phyloP scores from a whole-genome alignment of 805 yeast genomes.

The Candida manassasensis region DNA sequence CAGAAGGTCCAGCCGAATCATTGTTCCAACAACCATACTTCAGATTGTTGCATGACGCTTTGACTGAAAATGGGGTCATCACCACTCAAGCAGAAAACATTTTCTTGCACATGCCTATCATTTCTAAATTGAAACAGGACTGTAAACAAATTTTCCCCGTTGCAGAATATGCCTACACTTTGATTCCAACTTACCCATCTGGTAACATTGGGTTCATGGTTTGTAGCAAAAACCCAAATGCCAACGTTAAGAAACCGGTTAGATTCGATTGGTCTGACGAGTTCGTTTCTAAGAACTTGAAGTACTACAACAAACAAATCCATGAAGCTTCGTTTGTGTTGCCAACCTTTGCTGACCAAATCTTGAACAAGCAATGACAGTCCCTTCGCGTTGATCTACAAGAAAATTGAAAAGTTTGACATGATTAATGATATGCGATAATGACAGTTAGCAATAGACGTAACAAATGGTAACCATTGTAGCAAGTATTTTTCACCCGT shows the following conservation, averaged over 20 bases:
- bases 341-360: slow-evolving; percentile 80
- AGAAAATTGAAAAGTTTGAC: slow-evolving; percentile 4
- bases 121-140: slow-evolving; percentile 74
- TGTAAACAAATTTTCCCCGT: slow-evolving; percentile 85
- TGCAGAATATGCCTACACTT: slow-evolving; percentile 85
- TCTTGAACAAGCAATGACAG: slow-evolving; percentile 25
- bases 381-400: no score
- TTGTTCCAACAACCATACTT: slow-evolving; percentile 92
- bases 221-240: slow-evolving; percentile 69
- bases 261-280: slow-evolving; percentile 56
- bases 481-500: no score
- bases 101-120: slow-evolving; percentile 86
- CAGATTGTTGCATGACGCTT: slow-evolving; percentile 76
- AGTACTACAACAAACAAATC: slow-evolving; percentile 78
- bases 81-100: slow-evolving; percentile 95
- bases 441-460: no score
- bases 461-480: no score
- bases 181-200: slow-evolving; percentile 95
- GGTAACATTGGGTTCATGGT: slow-evolving; percentile 99
- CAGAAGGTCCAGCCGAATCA: slow-evolving; percentile 94
- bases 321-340: slow-evolving; percentile 87
- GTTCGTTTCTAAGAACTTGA: slow-evolving; percentile 60
- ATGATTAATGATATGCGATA: no score
- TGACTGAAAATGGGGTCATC: slow-evolving; percentile 85
- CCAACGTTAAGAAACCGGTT: slow-evolving; percentile 63